Evolutionary conservation across 2,329 filamentous ascomycete species (phyloP), one percentile per base, ranked within the genome.

Genomic region (Rugonectria rugulosa): DNA sequence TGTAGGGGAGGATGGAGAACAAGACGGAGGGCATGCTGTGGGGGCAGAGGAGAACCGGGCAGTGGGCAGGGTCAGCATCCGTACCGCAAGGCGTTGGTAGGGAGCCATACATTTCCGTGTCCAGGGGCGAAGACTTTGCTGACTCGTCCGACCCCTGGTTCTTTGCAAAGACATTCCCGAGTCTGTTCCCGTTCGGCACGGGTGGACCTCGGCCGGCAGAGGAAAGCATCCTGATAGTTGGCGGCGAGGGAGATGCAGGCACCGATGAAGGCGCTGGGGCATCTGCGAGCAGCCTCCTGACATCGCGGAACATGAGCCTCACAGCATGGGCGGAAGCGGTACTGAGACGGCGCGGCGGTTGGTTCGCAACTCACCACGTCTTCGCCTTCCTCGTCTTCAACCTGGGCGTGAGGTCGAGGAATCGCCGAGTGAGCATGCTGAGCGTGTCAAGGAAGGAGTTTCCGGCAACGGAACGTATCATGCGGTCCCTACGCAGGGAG

Each of bases 101-200:
- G n/a, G n/a, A n/a, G n/a, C n/a, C 37, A 4, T 46, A 47, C 36
- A 60, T 56, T 20, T 40, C 14, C 10, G 47, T 54, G n/a, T 56
- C 31, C 4, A 44, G 55, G 2, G 60, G 60, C 1, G 44, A 44
- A 2, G 24, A 60, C 4, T 59, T 59, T 21, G 57, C 57, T 36
- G 57, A 62, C 38, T 32, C 48, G 3, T 44, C 47, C 21, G 54
- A 58, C 5, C 31, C 48, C 9, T 23, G 15, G 15, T 58, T 60
- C 41, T 60, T 62, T 12, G 53, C 57, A 6, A 57, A 54, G 38
- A 47, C 57, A 15, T 62, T 60, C 10, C 60, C 57, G 4, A 62
- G 34, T 1, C 23, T 59, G 6, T 41, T 60, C 2, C 57, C 60
- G 5, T 50, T 55, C 6, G 60, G 60, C 11, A 17, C 17, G 4